Evolutionary conservation across 441 rosid species (phyloP).

Genomic region (Arabidopsis lyrata): DNA sequence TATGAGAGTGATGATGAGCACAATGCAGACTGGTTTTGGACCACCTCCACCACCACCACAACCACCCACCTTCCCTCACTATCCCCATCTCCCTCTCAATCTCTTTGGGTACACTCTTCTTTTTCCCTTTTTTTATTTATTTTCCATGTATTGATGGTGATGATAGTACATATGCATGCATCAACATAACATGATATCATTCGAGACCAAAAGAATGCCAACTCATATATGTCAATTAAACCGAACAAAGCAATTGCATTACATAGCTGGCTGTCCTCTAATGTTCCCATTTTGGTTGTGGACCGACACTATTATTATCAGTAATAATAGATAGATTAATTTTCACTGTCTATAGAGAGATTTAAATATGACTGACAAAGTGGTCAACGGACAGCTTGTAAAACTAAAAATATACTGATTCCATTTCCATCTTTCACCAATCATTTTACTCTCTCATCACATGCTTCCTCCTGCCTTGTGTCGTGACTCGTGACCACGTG

Average conservation of each 20-base stretch:
- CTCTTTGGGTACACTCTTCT: constrained; percentile 62
- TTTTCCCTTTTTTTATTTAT: not conserved
- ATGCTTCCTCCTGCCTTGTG: constrained; percentile 38
- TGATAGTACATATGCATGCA: constrained; percentile 31
- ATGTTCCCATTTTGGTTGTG: constrained; percentile 33
- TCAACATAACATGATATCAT: constrained; percentile 38
- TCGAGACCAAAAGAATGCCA: constrained; percentile 32
- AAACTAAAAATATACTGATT: constrained; percentile 34
- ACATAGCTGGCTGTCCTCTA: constrained; percentile 45
- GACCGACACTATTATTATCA: constrained; percentile 42
- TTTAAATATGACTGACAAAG: constrained; percentile 38
- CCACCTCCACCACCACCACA: constrained; percentile 72
- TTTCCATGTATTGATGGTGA: constrained; percentile 26
- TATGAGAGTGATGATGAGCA: constrained; percentile 68
- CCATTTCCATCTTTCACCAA: constrained; percentile 43
- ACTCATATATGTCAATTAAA: constrained; percentile 24
- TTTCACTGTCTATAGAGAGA: constrained; percentile 5
- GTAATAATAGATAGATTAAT: not conserved
- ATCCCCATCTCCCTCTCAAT: constrained; percentile 85
- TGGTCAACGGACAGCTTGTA: constrained; percentile 50
- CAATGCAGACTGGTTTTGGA: constrained; percentile 80
- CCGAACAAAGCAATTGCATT: constrained; percentile 29
- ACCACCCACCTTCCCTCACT: constrained; percentile 79
- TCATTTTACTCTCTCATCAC: constrained; percentile 38
- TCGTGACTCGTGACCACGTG: constrained; percentile 43